Percentiles rank a stretch among this genome's conserved stretches.
Evolutionary conservation across 2,329 filamentous ascomycete species (phyloP).

Genomic region (Arthrobotrys pseudoclavata): DNA sequence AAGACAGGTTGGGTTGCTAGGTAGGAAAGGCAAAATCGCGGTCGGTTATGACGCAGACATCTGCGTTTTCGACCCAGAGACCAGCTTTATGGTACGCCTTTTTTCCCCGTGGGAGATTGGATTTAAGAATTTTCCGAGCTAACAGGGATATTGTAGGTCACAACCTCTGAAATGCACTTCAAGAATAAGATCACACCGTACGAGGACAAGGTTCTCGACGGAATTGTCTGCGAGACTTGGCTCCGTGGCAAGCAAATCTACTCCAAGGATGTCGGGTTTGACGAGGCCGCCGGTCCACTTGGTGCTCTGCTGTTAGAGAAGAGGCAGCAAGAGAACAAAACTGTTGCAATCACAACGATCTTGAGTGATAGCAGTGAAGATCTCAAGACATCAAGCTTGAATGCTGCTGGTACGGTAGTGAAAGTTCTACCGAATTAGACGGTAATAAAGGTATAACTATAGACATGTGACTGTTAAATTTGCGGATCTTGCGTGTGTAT

Average conservation of each 20-base stretch:
- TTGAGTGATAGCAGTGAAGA: slow-evolving; percentile 31
- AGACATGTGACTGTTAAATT: neutral
- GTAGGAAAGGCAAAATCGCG: slow-evolving; percentile 83
- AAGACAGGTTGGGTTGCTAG: slow-evolving; percentile 84
- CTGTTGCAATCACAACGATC: slow-evolving; percentile 43
- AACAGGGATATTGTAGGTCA: slow-evolving; percentile 65
- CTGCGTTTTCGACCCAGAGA: slow-evolving; percentile 90
- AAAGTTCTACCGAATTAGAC: slow-evolving; percentile 36
- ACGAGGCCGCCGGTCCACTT: slow-evolving; percentile 71
- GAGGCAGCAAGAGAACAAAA: slow-evolving; percentile 48
- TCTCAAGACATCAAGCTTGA: slow-evolving; percentile 18
- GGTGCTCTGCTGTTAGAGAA: slow-evolving; percentile 71
- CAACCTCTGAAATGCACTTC: slow-evolving; percentile 86
- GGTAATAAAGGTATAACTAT: neutral
- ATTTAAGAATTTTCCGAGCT: neutral
- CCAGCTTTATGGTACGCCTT: slow-evolving; percentile 79
- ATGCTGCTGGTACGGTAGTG: slow-evolving; percentile 14
- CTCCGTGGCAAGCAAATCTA: slow-evolving; percentile 82
- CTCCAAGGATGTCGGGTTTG: slow-evolving; percentile 73
- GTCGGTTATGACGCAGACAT: slow-evolving; percentile 91
- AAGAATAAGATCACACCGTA: slow-evolving; percentile 93
- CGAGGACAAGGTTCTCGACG: slow-evolving; percentile 82
- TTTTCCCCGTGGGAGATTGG: slow-evolving; percentile 24
- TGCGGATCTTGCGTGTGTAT: neutral
- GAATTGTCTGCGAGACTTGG: slow-evolving; percentile 88